These are phyloP conservation scores for Aspergillus sp. DNA, from an alignment of 2,329 filamentous ascomycete genomes.

Conservation along the genomic window DNA sequence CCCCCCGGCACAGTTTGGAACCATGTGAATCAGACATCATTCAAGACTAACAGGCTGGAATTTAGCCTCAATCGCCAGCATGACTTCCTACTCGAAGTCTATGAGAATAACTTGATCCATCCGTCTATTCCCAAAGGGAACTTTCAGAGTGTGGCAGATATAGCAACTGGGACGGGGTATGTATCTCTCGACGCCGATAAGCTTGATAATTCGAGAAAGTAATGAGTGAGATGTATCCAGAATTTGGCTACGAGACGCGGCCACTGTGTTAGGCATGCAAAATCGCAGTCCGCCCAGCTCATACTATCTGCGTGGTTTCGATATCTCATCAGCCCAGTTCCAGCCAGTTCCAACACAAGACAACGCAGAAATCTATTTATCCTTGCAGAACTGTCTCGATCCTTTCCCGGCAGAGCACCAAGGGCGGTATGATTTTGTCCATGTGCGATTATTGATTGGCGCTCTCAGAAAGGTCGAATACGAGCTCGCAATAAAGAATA, in stretches of 20 bases:
- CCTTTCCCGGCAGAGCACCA: slow-evolving; percentile 21
- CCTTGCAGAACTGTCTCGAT: slow-evolving; percentile 19
- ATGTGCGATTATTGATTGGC: slow-evolving; percentile 21
- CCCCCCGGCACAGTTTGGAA: neutral
- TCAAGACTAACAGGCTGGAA: neutral
- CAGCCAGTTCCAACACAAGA: slow-evolving; percentile 4
- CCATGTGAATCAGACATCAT: neutral
- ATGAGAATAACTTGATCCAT: slow-evolving; percentile 15
- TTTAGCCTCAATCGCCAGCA: slow-evolving; percentile 20
- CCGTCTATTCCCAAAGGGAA: slow-evolving; percentile 16
- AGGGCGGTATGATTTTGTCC: slow-evolving; percentile 25
- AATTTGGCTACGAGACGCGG: slow-evolving; percentile 16
- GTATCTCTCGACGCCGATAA: neutral
- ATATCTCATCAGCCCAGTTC: slow-evolving; percentile 25
- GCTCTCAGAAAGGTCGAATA: slow-evolving; percentile 20
- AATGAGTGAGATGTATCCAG: slow-evolving; percentile 4
- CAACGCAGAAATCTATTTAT: slow-evolving; percentile 9
- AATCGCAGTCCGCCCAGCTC: slow-evolving; percentile 1
- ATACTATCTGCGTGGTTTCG: slow-evolving; percentile 22
- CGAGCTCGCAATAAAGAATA: slow-evolving; percentile 15
- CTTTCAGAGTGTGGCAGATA: slow-evolving; percentile 17
- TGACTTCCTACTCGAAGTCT: slow-evolving; percentile 15
- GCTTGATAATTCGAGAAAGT: neutral
- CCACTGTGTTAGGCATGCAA: neutral
- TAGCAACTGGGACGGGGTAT: slow-evolving; percentile 26